Base-by-base conservation (phyloP, 495 filamentous ascomycete species). In the Achaetomiella virescens region DNA sequence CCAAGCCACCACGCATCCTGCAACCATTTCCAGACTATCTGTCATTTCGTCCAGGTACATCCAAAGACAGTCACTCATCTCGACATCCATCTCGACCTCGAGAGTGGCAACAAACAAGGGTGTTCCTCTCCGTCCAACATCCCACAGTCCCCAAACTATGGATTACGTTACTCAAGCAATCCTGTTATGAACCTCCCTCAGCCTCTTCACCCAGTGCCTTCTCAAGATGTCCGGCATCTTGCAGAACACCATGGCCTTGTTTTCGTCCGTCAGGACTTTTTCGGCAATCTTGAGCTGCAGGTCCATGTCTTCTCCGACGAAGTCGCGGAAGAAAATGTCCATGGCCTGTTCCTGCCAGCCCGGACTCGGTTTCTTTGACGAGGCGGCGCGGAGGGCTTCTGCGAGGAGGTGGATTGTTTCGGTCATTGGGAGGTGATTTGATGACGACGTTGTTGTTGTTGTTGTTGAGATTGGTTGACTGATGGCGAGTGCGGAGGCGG, bases 221-320 rank as follows among this genome's bases (percentile, higher is more conserved):
- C 76, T 64, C 54, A 79, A 48, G 22, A 52, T 43, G 3, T 65
- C 62, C 0, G 75, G 72, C 75, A 79, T 79, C 67, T 79, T 79
- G 63, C 74, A 74, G 41, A 79, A 79, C 11, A 78, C 72, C 73
- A 78, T 76, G 14, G 76, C 76, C 54, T 78, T 79, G 57, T 75
- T 77, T 49, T 78, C 74, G 52, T 79, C 75, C n/a, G 70, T 72
- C 25, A 79, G 66, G 6, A 70, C 68, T 58, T 77, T 79, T 63
- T 79, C 76, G 9, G 76, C 74, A 12, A 79, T 77, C 67, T 77
- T 78, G 12, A 79, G 62, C 66, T 78, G 74, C 43, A 79, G 55
- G 51, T 79, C 76, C 33, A 69, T 62, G 48, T 79, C 76, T 51
- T 79, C 76, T 35, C 66, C 66, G 45, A 63, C 58, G 40, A 79